phyloP scores from a whole-genome alignment of 2,329 filamentous ascomycete genomes.

The Aspergillus alliaceus region DNA sequence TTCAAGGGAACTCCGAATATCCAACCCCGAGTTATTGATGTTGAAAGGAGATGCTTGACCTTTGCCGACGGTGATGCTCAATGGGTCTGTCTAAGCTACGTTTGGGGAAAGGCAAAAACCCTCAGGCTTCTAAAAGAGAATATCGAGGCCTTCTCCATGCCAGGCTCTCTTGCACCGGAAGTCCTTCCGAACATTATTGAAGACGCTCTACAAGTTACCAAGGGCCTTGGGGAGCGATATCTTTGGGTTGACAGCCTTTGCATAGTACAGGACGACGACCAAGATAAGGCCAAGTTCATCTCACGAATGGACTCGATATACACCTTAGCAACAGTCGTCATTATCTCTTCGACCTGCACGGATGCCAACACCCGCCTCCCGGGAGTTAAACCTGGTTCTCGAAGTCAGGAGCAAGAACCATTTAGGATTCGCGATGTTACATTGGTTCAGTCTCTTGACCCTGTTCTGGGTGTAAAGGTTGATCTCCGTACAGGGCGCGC shows the following conservation, averaged over 20 bases:
- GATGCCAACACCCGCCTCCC: background rate
- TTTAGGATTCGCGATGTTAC: background rate
- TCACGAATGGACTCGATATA: background rate
- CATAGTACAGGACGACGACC: background rate
- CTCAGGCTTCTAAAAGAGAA: background rate
- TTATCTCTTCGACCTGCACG: background rate
- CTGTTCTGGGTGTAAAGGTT: background rate
- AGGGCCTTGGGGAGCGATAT: background rate
- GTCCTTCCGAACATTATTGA: background rate
- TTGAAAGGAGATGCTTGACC: background rate
- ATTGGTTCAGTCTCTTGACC: background rate
- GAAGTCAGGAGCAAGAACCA: background rate
- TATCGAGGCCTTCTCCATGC: background rate
- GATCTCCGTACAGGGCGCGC: background rate
- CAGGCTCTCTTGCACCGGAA: background rate
- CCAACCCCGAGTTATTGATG: background rate
- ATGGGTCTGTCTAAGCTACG: background rate
- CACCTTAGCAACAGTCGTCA: background rate
- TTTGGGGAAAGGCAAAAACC: background rate
- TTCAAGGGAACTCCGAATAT: background rate
- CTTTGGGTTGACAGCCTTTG: background rate
- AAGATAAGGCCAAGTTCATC: background rate
- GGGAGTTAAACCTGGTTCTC: background rate
- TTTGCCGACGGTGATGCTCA: background rate
- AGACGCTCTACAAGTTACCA: background rate